A percentile compares a stretch with the other conserved stretches of the same genome.
These are phyloP conservation scores for Eimeria praecox DNA, from an alignment of 169 alveolate genomes.

Conservation along the genomic window DNA sequence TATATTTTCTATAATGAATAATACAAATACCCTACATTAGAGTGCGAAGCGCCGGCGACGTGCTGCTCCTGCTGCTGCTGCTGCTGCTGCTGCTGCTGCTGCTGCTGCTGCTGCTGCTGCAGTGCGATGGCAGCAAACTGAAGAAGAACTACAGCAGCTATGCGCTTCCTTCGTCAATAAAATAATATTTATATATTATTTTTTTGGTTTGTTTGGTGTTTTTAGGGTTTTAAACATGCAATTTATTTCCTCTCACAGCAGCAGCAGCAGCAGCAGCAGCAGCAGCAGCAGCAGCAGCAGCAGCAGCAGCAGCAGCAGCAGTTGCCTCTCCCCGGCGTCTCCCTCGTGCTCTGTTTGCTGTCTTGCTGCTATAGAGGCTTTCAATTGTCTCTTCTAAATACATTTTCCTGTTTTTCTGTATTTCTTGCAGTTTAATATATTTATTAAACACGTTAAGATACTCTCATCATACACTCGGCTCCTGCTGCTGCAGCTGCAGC, in stretches of 20 bases:
- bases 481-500: neutral
- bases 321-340: neutral
- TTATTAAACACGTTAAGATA: no score
- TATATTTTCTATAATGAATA: no score
- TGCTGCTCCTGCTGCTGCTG: no score
- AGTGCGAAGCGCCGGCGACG: neutral
- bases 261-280: neutral
- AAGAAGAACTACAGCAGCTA: constrained; percentile 5
- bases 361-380: neutral
- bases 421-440: no score
- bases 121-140: neutral
- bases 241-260: neutral
- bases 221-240: neutral
- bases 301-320: neutral
- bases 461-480: no score
- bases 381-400: no score
- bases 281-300: neutral
- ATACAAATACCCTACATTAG: neutral
- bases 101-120: constrained; percentile 31
- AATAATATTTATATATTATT: no score
- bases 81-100: neutral
- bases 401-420: neutral
- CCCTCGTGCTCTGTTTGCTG: neutral
- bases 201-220: neutral
- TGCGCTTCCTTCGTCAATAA: neutral